Evolutionary conservation across 164 flowering plant species (phyloP), one percentile per base, ranked within the genome.

Genomic region (Akebia trifoliata): DNA sequence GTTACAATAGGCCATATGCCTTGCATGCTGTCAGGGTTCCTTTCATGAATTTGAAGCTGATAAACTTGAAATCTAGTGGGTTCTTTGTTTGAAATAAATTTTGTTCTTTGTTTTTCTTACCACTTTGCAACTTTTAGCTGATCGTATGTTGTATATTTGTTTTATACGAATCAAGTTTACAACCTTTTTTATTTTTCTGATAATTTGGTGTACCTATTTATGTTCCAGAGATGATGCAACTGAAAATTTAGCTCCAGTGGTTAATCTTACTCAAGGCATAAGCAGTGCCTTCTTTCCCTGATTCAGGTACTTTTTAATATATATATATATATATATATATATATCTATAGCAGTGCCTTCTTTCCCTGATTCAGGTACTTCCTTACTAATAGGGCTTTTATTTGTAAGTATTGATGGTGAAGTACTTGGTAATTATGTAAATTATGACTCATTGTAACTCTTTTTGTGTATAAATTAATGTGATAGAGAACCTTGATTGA

Each of bases 1-100:
- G 99, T 72, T 83, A 72, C 68, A 94, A 94, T 54, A 83, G 99
- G 70, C 82, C 89, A 42, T 94, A 95, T 69, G 81, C 91, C 35
- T 68, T 94, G 65, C 90, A 90, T 72, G 87, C 93, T 28, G 78
- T 82, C 44, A 74, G 65, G 66, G 72, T 71, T 61, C 85, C 90
- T 59, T 70, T 49, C 60, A 46, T 34, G 69, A 66, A 63, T 53
- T 68, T 55, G 72, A 67, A 59, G 66, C 32, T 53, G 59, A 54
- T 49, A 70, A 72, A 52, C 46, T 25, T 60, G 57, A 71, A n/a
- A 25, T 34, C 38, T 71, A 71, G 91, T 87, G 61, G 30, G 84
- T 70, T 61, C 4, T 44, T 36, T 38, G 12, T 17, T 62, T 9
- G 24, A 4, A 10, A 10, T 20, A 17, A 45, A 22, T 39, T 30